Base-by-base conservation (phyloP, 176 grass and related monocot species). In the Microstegium vimineum region DNA sequence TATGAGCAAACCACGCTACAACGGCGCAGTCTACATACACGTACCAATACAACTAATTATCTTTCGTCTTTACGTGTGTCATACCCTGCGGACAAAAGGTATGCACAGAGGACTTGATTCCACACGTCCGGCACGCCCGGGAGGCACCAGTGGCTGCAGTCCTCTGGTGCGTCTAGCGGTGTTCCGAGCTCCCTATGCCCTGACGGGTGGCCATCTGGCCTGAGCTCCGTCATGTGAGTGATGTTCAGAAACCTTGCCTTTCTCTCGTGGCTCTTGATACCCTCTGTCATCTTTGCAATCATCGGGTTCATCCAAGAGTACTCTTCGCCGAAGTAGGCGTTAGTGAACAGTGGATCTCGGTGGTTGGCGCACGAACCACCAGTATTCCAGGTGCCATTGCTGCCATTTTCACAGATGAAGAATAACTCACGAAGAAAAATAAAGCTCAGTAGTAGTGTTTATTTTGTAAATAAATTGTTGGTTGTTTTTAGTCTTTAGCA, bases 141-240 rank as follows among this genome's bases (percentile, higher is more conserved):
- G 7, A 97, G 86, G 66, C 92, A 97, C 94, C 94, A 89, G 67
- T 94, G 94, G 47, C 94, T 97, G 76, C 94, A 97, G 66, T 97
- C 94, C 71, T 97, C 87, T 1, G 82, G 87, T 8, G 87, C 87
- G 13, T 80, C 82, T 14, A 8, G 45, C 31, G 62, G 70, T 38
- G 87, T 84, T 42, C 87, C 87, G 0, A 70, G 69, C 62, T 85
- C 82, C 61, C 82, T 77, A 25, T 89, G 62, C 17, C 69, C 12
- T 5, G 76, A 52, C 30, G 87, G 82, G 71, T 85, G 82, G 25
- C 76, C 76, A 40, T 89, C 87, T 52, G 70, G 79, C 1, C 87
- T 75, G 31, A 89, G 70, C 40, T 69, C 51, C 13, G 87, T 89
- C 87, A 89, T 80, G 40, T 38, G 16, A 3, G 87, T 89, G 59